phyloP scores from a whole-genome alignment of 2,329 filamentous ascomycete genomes.

The Dissoconium aciculare region DNA sequence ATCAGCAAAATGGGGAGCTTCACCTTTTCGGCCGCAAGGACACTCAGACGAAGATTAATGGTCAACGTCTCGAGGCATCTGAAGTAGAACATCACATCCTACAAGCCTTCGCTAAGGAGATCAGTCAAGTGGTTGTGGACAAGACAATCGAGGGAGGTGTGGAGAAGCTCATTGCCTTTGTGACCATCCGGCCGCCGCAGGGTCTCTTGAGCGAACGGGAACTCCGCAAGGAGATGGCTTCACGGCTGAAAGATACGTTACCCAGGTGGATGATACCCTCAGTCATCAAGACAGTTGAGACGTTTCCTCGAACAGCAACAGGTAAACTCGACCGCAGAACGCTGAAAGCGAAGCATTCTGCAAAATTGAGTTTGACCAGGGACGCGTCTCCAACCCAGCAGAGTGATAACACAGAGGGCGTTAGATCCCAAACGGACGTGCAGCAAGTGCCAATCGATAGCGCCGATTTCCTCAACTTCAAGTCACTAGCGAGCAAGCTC shows the following conservation, averaged over 20 bases:
- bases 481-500: not conserved
- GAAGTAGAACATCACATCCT: slow-evolving; percentile 2
- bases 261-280: slow-evolving; percentile 1
- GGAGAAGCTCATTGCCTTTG: slow-evolving; percentile 1
- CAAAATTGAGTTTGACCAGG: not conserved
- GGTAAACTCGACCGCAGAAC: slow-evolving; percentile 2
- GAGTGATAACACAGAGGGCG: not conserved
- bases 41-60: slow-evolving; percentile 1
- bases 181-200: not conserved
- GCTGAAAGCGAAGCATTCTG: slow-evolving; percentile 2
- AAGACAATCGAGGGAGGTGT: not conserved
- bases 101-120: not conserved
- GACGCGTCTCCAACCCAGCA: not conserved
- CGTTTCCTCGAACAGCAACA: slow-evolving; percentile 1
- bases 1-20: slow-evolving; percentile 2
- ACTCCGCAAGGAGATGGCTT: not conserved
- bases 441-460: too few species aligned
- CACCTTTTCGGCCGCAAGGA: slow-evolving; percentile 1
- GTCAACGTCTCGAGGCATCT: slow-evolving; percentile 2
- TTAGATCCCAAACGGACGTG: not conserved
- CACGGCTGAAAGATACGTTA: not conserved
- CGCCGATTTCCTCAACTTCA: not conserved
- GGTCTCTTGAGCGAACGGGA: not conserved
- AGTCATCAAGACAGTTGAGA: not conserved
- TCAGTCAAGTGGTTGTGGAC: slow-evolving; percentile 2